Evolutionary conservation across 73 alveolate species (phyloP), one percentile per base, ranked within the genome.

Genomic region (Tetrahymena borealis): DNA sequence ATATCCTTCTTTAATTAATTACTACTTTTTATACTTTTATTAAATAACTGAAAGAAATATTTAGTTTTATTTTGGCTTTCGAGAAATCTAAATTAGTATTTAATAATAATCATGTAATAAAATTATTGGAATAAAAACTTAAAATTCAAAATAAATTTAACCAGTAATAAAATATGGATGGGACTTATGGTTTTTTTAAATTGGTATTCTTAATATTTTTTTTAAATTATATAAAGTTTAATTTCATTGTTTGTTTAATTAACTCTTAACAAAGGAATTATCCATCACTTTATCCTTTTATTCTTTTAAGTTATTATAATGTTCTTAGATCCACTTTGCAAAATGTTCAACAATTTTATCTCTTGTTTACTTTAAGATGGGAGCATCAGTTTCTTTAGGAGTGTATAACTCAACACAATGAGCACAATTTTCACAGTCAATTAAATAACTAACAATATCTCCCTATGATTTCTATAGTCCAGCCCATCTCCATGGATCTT

Each of bases 401-500:
- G 97, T 97, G 41, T 96, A 94, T 18, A 97, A 95, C 24, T 97
- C 99, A 15, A 96, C 97, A 90, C 99, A 97, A 93, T 97, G 99
- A 40, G 96, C 98, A 43, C 98, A 94, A 93, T 96, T 90, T 90
- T 96, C 96, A 90, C 99, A 97, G 32, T 96, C 94, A 38, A 96
- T 41, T n/a, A 94, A 91, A 37, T 32, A 90, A 77, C 96, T 94
- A n/a, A 41, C 90, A 90, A 94, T 91, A 31, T 92, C 95, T 33
- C 94, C 94, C 32, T 92, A 39, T 33, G 39, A 33, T 35, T 91
- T 90, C 11, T 91, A 28, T 91, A 94, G 90, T 33, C 97, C 96
- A 18, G 98, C 97, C 95, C 96, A 94, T 39, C 94, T 91, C 98
- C 98, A 96, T 11, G 98, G 98, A 90, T 96, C 98, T 93, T 96